A percentile compares a stretch with the other conserved stretches of the same genome.
phyloP scores from a whole-genome alignment of 2,329 filamentous ascomycete species.

The Botrytis cinerea region DNA sequence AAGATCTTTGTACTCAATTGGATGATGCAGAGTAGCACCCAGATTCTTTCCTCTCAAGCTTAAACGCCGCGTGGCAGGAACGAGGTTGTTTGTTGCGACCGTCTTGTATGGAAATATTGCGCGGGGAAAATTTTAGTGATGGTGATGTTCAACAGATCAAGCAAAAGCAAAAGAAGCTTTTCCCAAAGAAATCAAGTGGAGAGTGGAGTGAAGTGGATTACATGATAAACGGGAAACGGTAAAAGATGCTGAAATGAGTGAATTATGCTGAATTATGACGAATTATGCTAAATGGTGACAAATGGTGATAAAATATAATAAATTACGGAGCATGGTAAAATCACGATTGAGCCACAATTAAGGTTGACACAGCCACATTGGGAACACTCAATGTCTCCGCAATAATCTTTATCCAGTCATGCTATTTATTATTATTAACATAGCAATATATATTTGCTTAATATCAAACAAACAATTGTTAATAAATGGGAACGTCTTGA shows the following conservation, averaged over 20 bases:
- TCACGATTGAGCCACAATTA: constrained; percentile 6
- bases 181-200: neutral
- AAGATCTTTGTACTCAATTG: constrained; percentile 11
- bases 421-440: neutral
- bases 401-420: too few species aligned
- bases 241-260: neutral
- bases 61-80: constrained; percentile 24
- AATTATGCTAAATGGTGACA: neutral
- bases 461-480: neutral
- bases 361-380: neutral
- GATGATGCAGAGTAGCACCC: constrained; percentile 6
- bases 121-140: constrained; percentile 14
- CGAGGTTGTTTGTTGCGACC: constrained; percentile 16
- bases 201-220: neutral
- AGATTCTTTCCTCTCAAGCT: constrained; percentile 3
- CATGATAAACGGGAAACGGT: neutral
- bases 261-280: neutral
- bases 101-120: neutral
- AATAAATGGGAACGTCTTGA: neutral
- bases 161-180: constrained; percentile 19
- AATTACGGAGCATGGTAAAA: too few species aligned
- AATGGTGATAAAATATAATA: too few species aligned
- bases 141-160: constrained; percentile 7
- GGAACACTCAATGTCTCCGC: too few species aligned
- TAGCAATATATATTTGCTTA: too few species aligned